Base-by-base conservation (phyloP, 2,329 filamentous ascomycete species). In the Rasamsonia emersonii region DNA sequence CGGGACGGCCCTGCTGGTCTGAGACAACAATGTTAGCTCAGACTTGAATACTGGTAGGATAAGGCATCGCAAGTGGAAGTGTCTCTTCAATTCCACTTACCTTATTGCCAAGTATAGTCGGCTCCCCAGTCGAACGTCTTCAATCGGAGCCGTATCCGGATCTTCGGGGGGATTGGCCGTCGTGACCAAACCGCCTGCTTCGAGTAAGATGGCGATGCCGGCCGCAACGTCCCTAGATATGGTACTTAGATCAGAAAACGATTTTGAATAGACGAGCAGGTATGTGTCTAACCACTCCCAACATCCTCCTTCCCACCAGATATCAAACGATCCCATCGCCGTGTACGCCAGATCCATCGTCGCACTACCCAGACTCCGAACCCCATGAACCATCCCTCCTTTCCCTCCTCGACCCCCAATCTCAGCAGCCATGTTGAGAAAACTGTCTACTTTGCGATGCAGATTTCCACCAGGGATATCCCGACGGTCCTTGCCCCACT, bases 301-400 rank as follows among this genome's bases (percentile, higher is more conserved):
- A 47, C 80, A 85, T 0, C 81, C 81, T 3, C 80, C 82, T 51
- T 86, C 81, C 81, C 81, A 86, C 81, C 82, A 86, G 8, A 86
- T 83, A 56, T 86, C 82, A 43, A 86, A 78, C 0, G 75, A 67
- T 0, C 82, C 82, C 70, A 82, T 82, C 9, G 82, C 82, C 7
- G 75, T 74, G 51, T 86, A 86, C 0, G 80, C 81, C 29, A 86
- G 57, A 54, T 86, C 82, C 33, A 86, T 51, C 2, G 82, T 83
- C 6, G 82, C 82, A 48, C 79, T 80, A 3, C 81, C 81, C 36
- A 86, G 52, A 53, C 79, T 82, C 39, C 82, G 61, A 27, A 86
- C 66, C 0, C 82, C 82, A 54, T 86, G 82, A 5, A 86, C 82
- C 81, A 86, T 86, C 0, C 80, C 82, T 1, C 82, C 81, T 44